Conservation (phyloP, 768 basidiomycete genomes). For the Boletus vinaceobasis region DNA sequence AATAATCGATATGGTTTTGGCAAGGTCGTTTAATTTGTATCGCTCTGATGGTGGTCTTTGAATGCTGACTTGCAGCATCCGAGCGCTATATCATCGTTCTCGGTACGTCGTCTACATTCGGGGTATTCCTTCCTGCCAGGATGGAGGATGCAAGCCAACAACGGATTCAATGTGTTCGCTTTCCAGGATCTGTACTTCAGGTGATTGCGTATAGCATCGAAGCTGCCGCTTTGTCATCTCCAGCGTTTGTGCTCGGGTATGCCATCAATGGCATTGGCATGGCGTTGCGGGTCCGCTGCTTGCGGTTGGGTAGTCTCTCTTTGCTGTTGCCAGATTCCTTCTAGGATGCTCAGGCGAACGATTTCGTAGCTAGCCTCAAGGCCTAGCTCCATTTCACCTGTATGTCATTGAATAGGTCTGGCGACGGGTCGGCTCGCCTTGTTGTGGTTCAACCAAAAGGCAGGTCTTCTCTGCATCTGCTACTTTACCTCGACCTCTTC, state of each 20-base stretch:
- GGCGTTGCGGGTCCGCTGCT: constrained; percentile 41
- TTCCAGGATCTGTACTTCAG: constrained; percentile 28
- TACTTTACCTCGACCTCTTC: neutral
- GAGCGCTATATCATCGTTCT: constrained; percentile 25
- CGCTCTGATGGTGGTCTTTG: neutral
- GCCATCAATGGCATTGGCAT: constrained; percentile 43
- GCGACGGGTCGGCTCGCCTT: constrained; percentile 53
- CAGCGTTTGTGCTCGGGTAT: constrained; percentile 41
- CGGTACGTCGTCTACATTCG: constrained; percentile 11
- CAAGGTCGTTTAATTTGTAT: constrained; percentile 20
- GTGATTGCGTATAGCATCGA: constrained; percentile 34
- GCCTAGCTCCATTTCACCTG: neutral
- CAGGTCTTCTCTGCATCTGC: constrained; percentile 8
- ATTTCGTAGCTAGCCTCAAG: constrained; percentile 40
- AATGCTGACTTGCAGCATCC: neutral
- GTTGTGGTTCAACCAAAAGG: constrained; percentile 55
- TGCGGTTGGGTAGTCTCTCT: neutral
- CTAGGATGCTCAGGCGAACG: constrained; percentile 48
- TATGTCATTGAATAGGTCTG: constrained; percentile 41
- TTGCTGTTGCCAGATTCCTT: neutral
- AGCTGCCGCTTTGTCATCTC: constrained; percentile 44
- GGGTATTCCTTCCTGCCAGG: neutral
- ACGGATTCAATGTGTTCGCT: neutral
- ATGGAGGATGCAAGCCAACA: neutral
- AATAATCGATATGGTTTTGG: constrained; percentile 33